Base-by-base conservation (phyloP, 805 yeast species). In the Wickerhamomyces queroliae region DNA sequence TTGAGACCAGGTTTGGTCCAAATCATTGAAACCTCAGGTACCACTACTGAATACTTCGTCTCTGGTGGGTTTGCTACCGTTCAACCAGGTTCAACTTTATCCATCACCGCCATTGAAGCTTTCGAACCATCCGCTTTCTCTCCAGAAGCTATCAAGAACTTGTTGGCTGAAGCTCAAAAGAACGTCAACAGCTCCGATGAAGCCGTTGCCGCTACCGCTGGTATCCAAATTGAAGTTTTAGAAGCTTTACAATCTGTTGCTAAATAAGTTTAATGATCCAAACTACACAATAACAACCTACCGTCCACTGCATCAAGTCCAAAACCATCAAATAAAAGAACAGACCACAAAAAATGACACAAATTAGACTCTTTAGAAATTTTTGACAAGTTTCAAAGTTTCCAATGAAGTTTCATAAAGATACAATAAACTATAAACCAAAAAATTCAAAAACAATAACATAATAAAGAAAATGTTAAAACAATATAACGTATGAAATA, bases 51-150 rank as follows among this genome's bases (percentile, higher is more conserved):
- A 67, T 91, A 67, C 74, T 93, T 91, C 56, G 89, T 91, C 51
- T 78, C 95, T 47, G 98, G 98, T 52, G 99, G 99, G 53, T 85
- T 91, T 59, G 98, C 96, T 45, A 79, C 95, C 42, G 95, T 93
- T 50, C 90, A 86, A 65, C 97, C 96, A 68, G 95, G 87, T 59
- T 89, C 96, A 52, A 76, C 83, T 55, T 75, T 93, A 63, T 80
- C 86, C 61, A 83, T 93, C 66, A 84, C 93, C 61, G 90, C 97
- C 49, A 83, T 88, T 56, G 99, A 93, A 73, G 99, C 98, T 33
- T 87, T 79, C 72, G 86, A 93, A 61, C 75, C 93, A 55, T 91
- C 88, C 49, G 80, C 87, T 47, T 88, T 91, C 69, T 86, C 89
- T 41, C 69, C 79, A 31, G 85, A 80, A 52, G 78, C 85, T 55